Conservation (phyloP, 805 yeast genomes). For the Myxozyma monticola region DNA sequence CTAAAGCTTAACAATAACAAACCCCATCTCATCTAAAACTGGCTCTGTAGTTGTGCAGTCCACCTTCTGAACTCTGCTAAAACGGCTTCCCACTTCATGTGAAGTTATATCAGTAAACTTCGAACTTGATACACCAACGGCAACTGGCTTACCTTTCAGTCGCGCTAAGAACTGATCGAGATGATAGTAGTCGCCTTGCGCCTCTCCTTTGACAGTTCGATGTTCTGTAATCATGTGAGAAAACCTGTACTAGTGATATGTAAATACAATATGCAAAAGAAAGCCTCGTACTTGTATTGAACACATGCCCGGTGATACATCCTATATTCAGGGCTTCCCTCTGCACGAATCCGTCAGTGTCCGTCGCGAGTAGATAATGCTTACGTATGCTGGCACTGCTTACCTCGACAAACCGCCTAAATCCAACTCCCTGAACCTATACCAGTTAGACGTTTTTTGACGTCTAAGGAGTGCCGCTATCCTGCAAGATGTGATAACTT, state of each 20-base stretch:
- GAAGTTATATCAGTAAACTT: background rate
- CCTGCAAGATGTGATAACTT: background rate
- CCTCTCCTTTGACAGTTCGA: conserved; percentile 23
- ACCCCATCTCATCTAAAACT: conserved; percentile 1
- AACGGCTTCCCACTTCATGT: conserved; percentile 7
- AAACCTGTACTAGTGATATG: background rate
- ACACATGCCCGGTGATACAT: conserved; percentile 14
- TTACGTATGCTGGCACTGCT: background rate
- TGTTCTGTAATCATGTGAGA: conserved; percentile 3
- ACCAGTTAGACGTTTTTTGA: no score
- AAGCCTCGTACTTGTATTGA: conserved; percentile 16
- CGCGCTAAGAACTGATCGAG: conserved; percentile 5
- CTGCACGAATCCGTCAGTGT: conserved; percentile 1
- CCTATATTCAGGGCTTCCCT: conserved; percentile 5
- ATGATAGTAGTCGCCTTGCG: conserved; percentile 5
- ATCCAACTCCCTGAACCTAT: conserved; percentile 25
- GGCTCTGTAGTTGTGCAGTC: conserved; percentile 1
- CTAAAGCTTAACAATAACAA: background rate
- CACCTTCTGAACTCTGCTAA: conserved; percentile 14
- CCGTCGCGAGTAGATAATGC: no score
- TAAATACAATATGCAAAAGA: background rate
- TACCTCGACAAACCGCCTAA: conserved; percentile 19
- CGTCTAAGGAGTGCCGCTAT: background rate
- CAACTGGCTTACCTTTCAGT: conserved; percentile 6
- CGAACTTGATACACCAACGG: background rate